Conservation (phyloP, 306 rosid species). For the Hippophae gyantsensis region DNA sequence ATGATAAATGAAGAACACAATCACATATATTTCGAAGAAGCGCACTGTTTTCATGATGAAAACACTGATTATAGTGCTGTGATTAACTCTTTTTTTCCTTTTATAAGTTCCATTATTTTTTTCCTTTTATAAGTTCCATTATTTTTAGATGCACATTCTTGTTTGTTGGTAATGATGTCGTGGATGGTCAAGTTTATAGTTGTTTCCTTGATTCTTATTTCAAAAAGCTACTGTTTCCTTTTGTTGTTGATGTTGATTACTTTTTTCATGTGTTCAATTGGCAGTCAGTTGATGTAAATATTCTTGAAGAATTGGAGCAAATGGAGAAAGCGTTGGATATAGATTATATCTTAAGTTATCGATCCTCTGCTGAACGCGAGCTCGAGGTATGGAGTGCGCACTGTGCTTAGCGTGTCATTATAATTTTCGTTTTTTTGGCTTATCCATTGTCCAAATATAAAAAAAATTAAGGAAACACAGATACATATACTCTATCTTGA, state of each 20-base stretch:
- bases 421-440: constrained; percentile 12
- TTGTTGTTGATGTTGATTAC: neutral
- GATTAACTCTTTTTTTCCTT: too few relatives aligned
- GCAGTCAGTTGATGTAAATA: constrained; percentile 61
- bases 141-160: too few relatives aligned
- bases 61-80: too few relatives aligned
- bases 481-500: neutral
- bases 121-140: too few relatives aligned
- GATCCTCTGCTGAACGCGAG: constrained; percentile 73
- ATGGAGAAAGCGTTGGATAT: constrained; percentile 87
- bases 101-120: too few relatives aligned
- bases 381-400: constrained; percentile 47
- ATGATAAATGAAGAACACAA: too few relatives aligned
- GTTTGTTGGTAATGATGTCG: too few relatives aligned
- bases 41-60: too few relatives aligned
- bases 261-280: neutral
- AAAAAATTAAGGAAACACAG: neutral
- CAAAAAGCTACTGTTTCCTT: too few relatives aligned
- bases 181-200: too few relatives aligned
- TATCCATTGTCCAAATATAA: constrained; percentile 14
- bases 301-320: constrained; percentile 61
- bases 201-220: too few relatives aligned
- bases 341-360: constrained; percentile 73
- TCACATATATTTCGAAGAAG: too few relatives aligned
- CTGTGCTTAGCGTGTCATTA: constrained; percentile 9